These are phyloP conservation scores for Glutinoglossum americanum DNA, from an alignment of 495 filamentous ascomycete species.

Conservation along the genomic window DNA sequence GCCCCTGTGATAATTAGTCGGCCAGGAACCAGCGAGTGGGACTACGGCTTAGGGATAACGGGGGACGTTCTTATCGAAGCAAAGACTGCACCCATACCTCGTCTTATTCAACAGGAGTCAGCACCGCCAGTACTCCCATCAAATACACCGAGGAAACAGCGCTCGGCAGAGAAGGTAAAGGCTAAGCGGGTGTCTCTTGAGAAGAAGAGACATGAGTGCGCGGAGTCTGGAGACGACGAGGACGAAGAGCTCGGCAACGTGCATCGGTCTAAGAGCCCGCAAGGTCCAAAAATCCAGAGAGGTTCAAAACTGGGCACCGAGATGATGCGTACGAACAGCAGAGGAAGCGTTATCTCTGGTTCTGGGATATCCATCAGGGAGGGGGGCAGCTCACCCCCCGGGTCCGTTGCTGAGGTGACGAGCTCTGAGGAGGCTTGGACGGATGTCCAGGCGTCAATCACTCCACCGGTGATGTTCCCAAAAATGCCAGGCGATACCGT, in stretches of 20 bases:
- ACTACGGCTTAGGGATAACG: slow-evolving; percentile 49
- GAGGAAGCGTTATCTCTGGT: slow-evolving; percentile 50
- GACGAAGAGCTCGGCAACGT: slow-evolving; percentile 64
- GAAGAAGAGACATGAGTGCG: slow-evolving; percentile 51
- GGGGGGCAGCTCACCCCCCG: slow-evolving; percentile 6
- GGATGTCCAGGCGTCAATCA: slow-evolving; percentile 14
- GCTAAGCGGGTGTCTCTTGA: slow-evolving; percentile 60
- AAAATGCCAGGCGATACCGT: slow-evolving; percentile 14
- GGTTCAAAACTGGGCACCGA: slow-evolving; percentile 74
- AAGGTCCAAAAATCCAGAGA: slow-evolving; percentile 23
- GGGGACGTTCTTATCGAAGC: slow-evolving; percentile 20
- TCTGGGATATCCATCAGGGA: slow-evolving; percentile 12
- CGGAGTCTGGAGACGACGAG: slow-evolving; percentile 78
- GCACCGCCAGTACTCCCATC: slow-evolving; percentile 36
- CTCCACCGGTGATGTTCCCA: slow-evolving; percentile 23
- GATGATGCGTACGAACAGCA: slow-evolving; percentile 90
- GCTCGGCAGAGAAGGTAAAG: slow-evolving; percentile 56
- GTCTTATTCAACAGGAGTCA: slow-evolving; percentile 38
- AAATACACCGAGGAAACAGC: slow-evolving; percentile 25
- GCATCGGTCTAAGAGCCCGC: slow-evolving; percentile 36
- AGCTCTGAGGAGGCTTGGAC: slow-evolving; percentile 10
- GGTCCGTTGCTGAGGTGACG: slow-evolving; percentile 9
- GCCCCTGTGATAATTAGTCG: slow-evolving; percentile 47
- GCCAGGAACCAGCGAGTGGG: slow-evolving; percentile 51
- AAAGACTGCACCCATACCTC: neutral